Percentiles rank a stretch among this genome's conserved stretches.
Evolutionary conservation across 2,329 filamentous ascomycete genomes (phyloP).

Genomic region (Gliomastix tumulicola): DNA sequence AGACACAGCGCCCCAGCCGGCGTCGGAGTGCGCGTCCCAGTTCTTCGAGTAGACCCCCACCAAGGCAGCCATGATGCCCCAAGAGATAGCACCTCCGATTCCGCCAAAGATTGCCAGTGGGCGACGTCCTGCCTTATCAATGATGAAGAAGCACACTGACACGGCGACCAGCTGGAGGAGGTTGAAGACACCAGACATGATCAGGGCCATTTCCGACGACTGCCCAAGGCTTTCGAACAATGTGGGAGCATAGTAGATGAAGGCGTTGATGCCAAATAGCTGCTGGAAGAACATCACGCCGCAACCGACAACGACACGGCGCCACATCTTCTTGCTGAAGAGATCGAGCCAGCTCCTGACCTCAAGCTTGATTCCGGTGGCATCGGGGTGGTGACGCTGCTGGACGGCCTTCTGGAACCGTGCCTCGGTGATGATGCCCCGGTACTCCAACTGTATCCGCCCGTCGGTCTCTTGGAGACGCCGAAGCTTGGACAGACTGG

Average conservation of each 20-base stretch:
- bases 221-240: conserved; percentile 30
- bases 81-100: conserved; percentile 39
- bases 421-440: conserved; percentile 33
- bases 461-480: conserved; percentile 30
- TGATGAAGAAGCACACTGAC: conserved; percentile 10
- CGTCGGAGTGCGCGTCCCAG: conserved; percentile 37
- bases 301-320: conserved; percentile 28
- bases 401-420: not conserved
- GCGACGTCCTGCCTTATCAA: conserved; percentile 39
- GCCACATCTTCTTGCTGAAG: conserved; percentile 34
- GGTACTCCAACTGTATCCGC: conserved; percentile 37
- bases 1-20: conserved; percentile 49
- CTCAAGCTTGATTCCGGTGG: conserved; percentile 22
- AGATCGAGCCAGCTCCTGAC: conserved; percentile 36
- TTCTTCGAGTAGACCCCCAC: conserved; percentile 37
- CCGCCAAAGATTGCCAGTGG: conserved; percentile 35
- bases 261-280: conserved; percentile 22
- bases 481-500: conserved; percentile 27
- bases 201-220: conserved; percentile 21
- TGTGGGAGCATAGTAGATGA: conserved; percentile 39
- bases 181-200: conserved; percentile 32
- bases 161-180: conserved; percentile 32
- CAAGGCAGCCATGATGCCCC: conserved; percentile 45
- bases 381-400: not conserved
- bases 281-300: conserved; percentile 35